A percentile compares a stretch with the other conserved stretches of the same genome.
Evolutionary conservation across 805 yeast species (phyloP).

Genomic region (Wickerhamomyces rabaulensis): DNA sequence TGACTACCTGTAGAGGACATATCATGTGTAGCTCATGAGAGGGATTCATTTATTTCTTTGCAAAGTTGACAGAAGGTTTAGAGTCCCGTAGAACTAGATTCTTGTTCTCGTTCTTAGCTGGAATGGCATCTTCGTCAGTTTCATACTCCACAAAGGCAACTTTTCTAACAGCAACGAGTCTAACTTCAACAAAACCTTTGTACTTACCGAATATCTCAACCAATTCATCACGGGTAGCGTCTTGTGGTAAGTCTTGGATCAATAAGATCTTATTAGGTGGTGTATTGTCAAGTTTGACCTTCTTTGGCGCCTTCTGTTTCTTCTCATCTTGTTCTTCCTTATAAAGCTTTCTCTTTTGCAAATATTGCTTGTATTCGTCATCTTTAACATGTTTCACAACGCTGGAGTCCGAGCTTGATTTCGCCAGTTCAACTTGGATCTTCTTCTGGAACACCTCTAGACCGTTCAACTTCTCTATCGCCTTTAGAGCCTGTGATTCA

Average conservation of each 20-base stretch:
- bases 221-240: constrained; percentile 36
- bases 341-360: constrained; percentile 13
- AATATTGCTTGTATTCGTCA: constrained; percentile 13
- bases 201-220: constrained; percentile 39
- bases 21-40: not conserved
- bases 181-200: constrained; percentile 60
- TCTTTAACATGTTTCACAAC: constrained; percentile 11
- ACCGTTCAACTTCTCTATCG: constrained; percentile 17
- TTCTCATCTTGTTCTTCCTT: constrained; percentile 18
- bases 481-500: constrained; percentile 34
- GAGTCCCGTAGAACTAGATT: constrained; percentile 17
- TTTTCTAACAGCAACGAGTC: constrained; percentile 60
- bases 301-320: constrained; percentile 9
- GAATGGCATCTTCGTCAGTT: constrained; percentile 44
- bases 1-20: not conserved
- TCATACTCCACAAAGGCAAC: constrained; percentile 82
- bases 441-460: constrained; percentile 15
- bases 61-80: constrained; percentile 21
- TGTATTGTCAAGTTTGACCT: constrained; percentile 20
- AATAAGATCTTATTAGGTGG: constrained; percentile 72
- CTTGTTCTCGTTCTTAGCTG: constrained; percentile 27
- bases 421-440: constrained; percentile 20
- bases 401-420: constrained; percentile 21
- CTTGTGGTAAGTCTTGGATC: constrained; percentile 56
- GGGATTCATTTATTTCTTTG: constrained; percentile 25